Evolutionary conservation across 1,284 basidiomycete genomes (phyloP), one percentile per base, ranked within the genome.

Genomic region (Tilletia walkeri): DNA sequence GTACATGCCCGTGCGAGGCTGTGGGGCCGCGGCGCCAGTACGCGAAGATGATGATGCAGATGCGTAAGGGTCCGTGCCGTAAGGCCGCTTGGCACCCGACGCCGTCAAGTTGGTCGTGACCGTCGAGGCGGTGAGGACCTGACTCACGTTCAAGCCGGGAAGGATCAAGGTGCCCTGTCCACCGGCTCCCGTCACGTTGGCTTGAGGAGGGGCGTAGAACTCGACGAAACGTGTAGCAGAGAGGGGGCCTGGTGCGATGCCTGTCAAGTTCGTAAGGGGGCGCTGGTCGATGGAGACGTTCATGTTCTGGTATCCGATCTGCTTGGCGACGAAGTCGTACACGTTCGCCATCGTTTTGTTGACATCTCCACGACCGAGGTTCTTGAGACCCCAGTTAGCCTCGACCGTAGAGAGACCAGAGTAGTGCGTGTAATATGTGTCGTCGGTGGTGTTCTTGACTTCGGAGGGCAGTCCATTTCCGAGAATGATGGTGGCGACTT

Each of bases 361-460:
- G 59, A 70, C 70, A 54, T 79, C 78, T 20, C 75, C 75, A 36
- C 78, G 73, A 18, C 78, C 78, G 30, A 79, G 72, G 18, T 59
- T 70, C 69, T 73, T 72, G 59, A 79, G 73, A 45, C 73, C 71
- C 78, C 89, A 91, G 85, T 91, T 91, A 65, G 87, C 86, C 84
- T 90, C 82, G 36, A 90, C 87, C 4, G 89, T 88, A 18, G 87
- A 87, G 65, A 91, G 80, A 61, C 83, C 78, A 7, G 89, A 89
- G 84, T 90, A 91, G 82, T 91, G 90, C 1, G 88, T 90, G 85
- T 73, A 67, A 69, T 74, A 78, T 14, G 75, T 77, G 56, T 66
- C 49, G 56, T 80, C 76, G 24, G 74, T 74, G 14, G 75, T 77
- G 68, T 72, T 72, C 48, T 68, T 70, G 30, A 75, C 71, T 36